Base-by-base conservation (phyloP, 768 basidiomycete species). In the Chlorophyllum brunneum region DNA sequence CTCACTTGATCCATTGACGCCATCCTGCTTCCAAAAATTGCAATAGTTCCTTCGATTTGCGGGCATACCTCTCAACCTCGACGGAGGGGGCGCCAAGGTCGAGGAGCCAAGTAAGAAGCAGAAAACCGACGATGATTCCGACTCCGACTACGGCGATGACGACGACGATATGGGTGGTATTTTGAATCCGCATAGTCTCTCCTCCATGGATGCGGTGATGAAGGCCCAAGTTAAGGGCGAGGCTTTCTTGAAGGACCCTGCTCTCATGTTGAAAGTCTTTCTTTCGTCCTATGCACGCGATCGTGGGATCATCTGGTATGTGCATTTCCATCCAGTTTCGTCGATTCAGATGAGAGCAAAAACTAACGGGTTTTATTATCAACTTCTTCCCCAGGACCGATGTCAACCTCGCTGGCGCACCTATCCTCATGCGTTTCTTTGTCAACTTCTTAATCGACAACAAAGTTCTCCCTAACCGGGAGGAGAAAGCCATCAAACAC, bases 301-400 rank as follows among this genome's bases (percentile, higher is more conserved):
- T 48, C 79, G 81, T 51, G 89, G 89, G 22, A 73, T 87, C 41
- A 75, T 82, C 49, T 89, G 84, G 88, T 87, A 54, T n/a, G 74
- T 61, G 7, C n/a, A 4, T 44, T 56, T 24, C 29, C 47, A 40
- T 41, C 4, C 31, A 29, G 5, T 26, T 34, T 44, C 49, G 49
- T 20, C 16, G 4, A n/a, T 42, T 51, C n/a, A n/a, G 33, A 43
- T 24, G 5, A 20, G 16, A 39, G 13, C 20, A 31, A 7, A n/a
- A 20, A 7, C 15, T 37, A 44, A 31, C 24, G 5, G 22, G 30
- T 23, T 22, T 24, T 29, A 41, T 22, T 53, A 15, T 48, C 44
- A 16, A 31, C 58, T 24, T 26, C 40, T 49, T 27, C 0, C 38
- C 9, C 49, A 79, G 77, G 73, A 62, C 71, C 0, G 71, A 73